Conservation (phyloP, 257 asterid species). For the Solanum rostratum region DNA sequence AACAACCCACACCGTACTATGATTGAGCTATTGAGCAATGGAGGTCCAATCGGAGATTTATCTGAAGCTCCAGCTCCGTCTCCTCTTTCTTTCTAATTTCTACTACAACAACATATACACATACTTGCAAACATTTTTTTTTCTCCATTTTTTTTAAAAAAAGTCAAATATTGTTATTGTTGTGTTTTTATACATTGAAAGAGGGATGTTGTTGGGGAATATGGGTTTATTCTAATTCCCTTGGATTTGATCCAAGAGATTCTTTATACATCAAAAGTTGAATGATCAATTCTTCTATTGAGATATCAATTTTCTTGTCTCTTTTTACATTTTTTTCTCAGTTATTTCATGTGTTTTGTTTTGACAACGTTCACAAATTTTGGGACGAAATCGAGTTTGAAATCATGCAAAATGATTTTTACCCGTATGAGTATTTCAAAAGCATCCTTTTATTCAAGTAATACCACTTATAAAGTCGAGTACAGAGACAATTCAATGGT, state of each 20-base stretch:
- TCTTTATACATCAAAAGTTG: not conserved
- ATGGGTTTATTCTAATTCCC: not conserved
- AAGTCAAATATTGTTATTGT: not conserved
- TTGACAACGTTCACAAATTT: not conserved
- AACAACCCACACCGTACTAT: constrained; percentile 49
- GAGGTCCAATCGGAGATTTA: constrained; percentile 15
- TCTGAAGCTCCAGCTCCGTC: not conserved
- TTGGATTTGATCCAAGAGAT: not conserved
- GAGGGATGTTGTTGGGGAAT: not conserved
- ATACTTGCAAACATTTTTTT: not conserved
- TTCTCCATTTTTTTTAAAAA: not conserved
- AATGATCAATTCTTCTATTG: not conserved
- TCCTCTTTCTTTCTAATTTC: not conserved
- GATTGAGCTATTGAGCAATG: constrained; percentile 49
- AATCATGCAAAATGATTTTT: not conserved
- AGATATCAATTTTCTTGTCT: not conserved
- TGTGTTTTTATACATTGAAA: not conserved
- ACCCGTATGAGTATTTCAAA: not conserved
- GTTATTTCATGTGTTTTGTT: not conserved
- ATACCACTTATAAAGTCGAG: not conserved
- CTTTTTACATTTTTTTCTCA: not conserved
- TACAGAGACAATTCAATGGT: not conserved
- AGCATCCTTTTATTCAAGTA: not conserved
- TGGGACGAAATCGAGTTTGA: not conserved
- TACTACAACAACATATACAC: not conserved